Percentiles rank a stretch among this genome's conserved stretches.
Conservation (phyloP, 2,329 filamentous ascomycete genomes). For the Aureobasidium melanogenum region DNA sequence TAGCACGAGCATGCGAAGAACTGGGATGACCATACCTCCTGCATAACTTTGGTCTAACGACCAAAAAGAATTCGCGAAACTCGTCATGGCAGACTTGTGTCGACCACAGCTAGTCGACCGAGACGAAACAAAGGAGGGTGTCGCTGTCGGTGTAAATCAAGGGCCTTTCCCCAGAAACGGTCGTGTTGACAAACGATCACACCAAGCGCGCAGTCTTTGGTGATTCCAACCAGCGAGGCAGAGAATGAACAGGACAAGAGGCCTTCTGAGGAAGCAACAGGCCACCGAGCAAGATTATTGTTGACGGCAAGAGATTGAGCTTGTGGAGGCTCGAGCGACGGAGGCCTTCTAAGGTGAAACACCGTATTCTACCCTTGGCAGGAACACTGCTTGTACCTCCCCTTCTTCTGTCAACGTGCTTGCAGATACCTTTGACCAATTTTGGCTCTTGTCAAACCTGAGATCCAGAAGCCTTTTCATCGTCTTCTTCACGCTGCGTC, state of each 20-base stretch:
- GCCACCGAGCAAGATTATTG: background rate
- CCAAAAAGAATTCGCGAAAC: constrained; percentile 96
- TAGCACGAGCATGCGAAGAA: background rate
- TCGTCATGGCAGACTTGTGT: constrained; percentile 51
- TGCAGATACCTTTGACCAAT: background rate
- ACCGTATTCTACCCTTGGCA: background rate
- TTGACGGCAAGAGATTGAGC: constrained; percentile 2
- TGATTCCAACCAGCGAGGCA: background rate
- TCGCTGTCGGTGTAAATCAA: background rate
- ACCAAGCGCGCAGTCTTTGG: background rate
- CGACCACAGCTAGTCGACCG: background rate
- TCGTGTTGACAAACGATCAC: background rate
- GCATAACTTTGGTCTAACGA: constrained; percentile 76
- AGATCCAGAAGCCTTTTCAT: background rate
- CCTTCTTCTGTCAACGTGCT: background rate
- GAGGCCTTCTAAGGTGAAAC: background rate
- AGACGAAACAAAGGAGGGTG: background rate
- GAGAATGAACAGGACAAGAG: background rate
- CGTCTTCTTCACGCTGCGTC: background rate
- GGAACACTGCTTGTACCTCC: background rate
- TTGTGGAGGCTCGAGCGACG: constrained; percentile 2
- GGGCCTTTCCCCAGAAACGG: constrained; percentile 7
- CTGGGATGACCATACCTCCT: constrained; percentile 53
- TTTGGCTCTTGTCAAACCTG: background rate
- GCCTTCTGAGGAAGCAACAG: background rate